Conservation (phyloP, 345 rosid species). For the Hibiscus mutabilis region DNA sequence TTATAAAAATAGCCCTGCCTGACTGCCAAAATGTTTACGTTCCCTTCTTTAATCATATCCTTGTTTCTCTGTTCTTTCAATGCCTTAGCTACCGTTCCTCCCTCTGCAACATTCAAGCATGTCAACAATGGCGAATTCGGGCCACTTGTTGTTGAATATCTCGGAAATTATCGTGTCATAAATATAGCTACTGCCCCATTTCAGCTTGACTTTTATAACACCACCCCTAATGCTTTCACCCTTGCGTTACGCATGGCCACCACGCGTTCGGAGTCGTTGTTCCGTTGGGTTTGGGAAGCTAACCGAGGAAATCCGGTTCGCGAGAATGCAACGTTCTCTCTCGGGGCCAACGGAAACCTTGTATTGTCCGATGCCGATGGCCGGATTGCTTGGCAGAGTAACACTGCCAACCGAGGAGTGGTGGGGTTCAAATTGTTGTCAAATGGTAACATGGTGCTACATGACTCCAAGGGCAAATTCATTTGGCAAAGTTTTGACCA, state of each 20-base stretch:
- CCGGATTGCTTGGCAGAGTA: conserved; percentile 47
- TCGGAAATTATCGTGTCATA: background rate
- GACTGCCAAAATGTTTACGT: background rate
- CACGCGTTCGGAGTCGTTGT: conserved; percentile 27
- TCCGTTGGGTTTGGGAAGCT: conserved; percentile 61
- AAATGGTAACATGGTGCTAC: conserved; percentile 51
- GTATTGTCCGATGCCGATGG: conserved; percentile 43
- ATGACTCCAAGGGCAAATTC: conserved; percentile 30
- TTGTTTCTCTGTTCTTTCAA: background rate
- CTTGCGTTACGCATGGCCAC: conserved; percentile 40
- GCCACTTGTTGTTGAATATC: background rate
- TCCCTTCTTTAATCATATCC: background rate
- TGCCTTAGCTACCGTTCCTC: background rate
- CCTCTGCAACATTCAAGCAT: background rate
- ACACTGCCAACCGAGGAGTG: conserved; percentile 45
- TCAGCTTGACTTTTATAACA: conserved; percentile 43
- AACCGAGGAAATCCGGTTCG: conserved; percentile 42
- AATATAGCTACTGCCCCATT: conserved; percentile 20
- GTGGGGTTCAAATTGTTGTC: conserved; percentile 29
- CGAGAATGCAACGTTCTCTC: conserved; percentile 36
- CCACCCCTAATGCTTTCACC: conserved; percentile 41
- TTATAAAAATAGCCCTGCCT: background rate
- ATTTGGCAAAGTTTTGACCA: conserved; percentile 57
- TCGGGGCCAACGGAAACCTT: conserved; percentile 40
- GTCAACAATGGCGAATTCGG: background rate